Evolutionary conservation across 495 filamentous ascomycete species (phyloP).

Genomic region (Hypoxylon rickii): DNA sequence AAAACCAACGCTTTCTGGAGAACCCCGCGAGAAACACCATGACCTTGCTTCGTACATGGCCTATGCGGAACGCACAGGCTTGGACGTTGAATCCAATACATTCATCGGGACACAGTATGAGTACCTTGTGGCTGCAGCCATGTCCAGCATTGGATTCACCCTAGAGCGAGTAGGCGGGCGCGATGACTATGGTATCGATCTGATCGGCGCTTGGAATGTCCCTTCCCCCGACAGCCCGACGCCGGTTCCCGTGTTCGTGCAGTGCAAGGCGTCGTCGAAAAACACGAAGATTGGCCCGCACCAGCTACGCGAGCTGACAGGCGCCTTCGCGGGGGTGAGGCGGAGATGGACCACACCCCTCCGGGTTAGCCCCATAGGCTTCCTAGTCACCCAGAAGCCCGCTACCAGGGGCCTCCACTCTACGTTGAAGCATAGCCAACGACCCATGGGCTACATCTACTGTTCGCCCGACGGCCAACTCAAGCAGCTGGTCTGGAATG

Average conservation of each 20-base stretch:
- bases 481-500: slow-evolving; percentile 75
- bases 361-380: no score
- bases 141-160: slow-evolving; percentile 65
- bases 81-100: slow-evolving; percentile 55
- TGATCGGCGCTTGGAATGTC: slow-evolving; percentile 78
- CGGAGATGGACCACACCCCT: no score
- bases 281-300: slow-evolving; percentile 62
- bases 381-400: slow-evolving; percentile 58
- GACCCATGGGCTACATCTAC: slow-evolving; percentile 65
- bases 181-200: slow-evolving; percentile 81
- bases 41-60: slow-evolving; percentile 71
- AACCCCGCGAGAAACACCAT: slow-evolving; percentile 60
- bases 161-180: slow-evolving; percentile 74
- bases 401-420: slow-evolving; percentile 64
- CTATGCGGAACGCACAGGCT: slow-evolving; percentile 64
- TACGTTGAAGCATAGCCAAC: slow-evolving; percentile 65
- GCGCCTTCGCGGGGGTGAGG: slow-evolving; percentile 74
- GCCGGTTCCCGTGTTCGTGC: slow-evolving; percentile 68
- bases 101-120: slow-evolving; percentile 70
- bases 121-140: slow-evolving; percentile 71
- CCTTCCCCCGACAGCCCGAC: slow-evolving; percentile 45
- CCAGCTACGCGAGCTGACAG: slow-evolving; percentile 82
- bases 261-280: slow-evolving; percentile 70
- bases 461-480: slow-evolving; percentile 55
- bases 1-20: no score